Conservation (phyloP, 768 basidiomycete species). For the Coprinopsis sp. region DNA sequence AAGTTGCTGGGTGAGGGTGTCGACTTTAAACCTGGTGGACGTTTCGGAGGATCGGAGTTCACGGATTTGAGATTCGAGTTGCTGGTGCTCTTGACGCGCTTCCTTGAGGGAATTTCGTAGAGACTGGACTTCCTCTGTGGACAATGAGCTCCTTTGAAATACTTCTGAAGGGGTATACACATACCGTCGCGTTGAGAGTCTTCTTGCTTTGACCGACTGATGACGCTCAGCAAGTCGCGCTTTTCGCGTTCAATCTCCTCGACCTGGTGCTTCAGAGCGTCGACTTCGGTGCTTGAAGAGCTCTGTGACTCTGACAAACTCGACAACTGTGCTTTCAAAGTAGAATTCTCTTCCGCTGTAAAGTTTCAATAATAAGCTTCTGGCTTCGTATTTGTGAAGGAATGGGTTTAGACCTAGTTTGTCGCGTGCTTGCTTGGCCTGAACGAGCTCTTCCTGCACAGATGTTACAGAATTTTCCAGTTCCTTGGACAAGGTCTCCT, state of each 20-base stretch:
- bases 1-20: constrained; percentile 79
- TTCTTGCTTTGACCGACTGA: constrained; percentile 80
- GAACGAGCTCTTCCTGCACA: constrained; percentile 50
- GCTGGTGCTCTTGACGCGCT: constrained; percentile 67
- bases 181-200: constrained; percentile 68
- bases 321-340: constrained; percentile 52
- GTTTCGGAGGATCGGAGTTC: constrained; percentile 73
- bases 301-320: constrained; percentile 54
- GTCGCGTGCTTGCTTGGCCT: constrained; percentile 58
- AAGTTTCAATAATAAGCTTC: constrained; percentile 16
- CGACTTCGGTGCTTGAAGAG: constrained; percentile 58
- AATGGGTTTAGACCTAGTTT: constrained; percentile 51
- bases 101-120: constrained; percentile 69
- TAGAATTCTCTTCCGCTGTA: constrained; percentile 33
- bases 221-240: constrained; percentile 77
- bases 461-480: constrained; percentile 48
- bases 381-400: not conserved
- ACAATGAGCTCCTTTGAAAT: constrained; percentile 11
- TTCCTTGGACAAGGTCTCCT: constrained; percentile 56
- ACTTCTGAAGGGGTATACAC: constrained; percentile 15
- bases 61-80: constrained; percentile 61
- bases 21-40: constrained; percentile 84
- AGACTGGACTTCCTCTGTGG: constrained; percentile 64
- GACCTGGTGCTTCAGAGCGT: constrained; percentile 51
- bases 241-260: constrained; percentile 87